These are phyloP conservation scores for Ophiostoma angusticollis DNA, from an alignment of 2,329 filamentous ascomycete genomes.

Conservation along the genomic window DNA sequence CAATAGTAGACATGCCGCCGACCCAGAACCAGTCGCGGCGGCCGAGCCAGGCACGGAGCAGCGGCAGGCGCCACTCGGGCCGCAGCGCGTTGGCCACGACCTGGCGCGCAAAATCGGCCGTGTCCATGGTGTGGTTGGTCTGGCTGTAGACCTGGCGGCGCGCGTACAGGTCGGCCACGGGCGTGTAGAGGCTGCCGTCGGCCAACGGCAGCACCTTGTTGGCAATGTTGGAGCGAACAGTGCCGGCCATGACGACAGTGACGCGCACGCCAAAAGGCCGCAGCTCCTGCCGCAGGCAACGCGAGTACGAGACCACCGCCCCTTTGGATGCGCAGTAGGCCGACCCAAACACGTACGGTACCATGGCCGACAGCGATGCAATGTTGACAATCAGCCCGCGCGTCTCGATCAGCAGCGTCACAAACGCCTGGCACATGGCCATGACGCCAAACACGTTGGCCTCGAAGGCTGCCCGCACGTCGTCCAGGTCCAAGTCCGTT, in stretches of 20 bases:
- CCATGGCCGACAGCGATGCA: conserved; percentile 36
- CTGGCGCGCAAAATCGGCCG: conserved; percentile 29
- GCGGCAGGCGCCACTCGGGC: conserved; percentile 20
- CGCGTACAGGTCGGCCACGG: conserved; percentile 32
- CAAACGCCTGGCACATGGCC: conserved; percentile 40
- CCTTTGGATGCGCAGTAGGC: conserved; percentile 45
- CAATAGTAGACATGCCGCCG: conserved; percentile 22
- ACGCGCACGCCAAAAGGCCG: conserved; percentile 42
- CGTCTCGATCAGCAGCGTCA: conserved; percentile 34
- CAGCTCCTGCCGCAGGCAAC: conserved; percentile 40
- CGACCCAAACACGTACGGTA: conserved; percentile 39
- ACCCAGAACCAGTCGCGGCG: conserved; percentile 31
- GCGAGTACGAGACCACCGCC: conserved; percentile 39
- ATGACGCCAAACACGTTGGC: conserved; percentile 46
- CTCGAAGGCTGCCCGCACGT: conserved; percentile 41
- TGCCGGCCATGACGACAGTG: conserved; percentile 43
- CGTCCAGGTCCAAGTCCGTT: conserved; percentile 37
- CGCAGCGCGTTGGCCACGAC: conserved; percentile 30
- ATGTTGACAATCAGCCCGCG: conserved; percentile 43
- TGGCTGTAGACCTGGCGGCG: conserved; percentile 35
- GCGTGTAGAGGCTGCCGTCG: conserved; percentile 32
- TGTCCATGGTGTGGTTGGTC: conserved; percentile 31
- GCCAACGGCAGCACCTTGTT: conserved; percentile 30
- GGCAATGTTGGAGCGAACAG: conserved; percentile 38
- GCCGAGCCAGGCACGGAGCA: conserved; percentile 25